These are phyloP conservation scores for Globisporangium spinosum DNA, from an alignment of 352 stramenopile genomes.

Conservation along the genomic window DNA sequence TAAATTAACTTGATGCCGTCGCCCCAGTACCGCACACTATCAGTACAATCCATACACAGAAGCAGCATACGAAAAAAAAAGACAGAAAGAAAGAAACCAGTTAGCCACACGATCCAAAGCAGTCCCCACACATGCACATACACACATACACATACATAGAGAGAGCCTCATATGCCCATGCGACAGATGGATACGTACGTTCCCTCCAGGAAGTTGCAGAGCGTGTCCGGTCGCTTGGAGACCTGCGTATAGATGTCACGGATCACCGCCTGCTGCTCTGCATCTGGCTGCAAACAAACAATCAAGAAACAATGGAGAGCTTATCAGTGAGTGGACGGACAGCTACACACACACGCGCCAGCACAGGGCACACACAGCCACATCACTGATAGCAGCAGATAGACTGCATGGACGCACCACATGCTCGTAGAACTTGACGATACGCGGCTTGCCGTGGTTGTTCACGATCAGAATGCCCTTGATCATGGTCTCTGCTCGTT, in stretches of 20 bases:
- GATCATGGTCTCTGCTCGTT: constrained; percentile 83
- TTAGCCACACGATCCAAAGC: neutral
- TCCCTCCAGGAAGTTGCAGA: constrained; percentile 99
- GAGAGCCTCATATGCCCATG: neutral
- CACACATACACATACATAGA: neutral
- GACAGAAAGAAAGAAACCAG: constrained; percentile 5
- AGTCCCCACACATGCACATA: neutral
- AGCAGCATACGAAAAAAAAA: constrained; percentile 8
- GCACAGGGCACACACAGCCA: neutral
- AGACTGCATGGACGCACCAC: constrained; percentile 72
- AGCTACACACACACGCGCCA: neutral
- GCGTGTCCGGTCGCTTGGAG: constrained; percentile 95
- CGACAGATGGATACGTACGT: constrained; percentile 52
- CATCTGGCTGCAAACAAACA: constrained; percentile 76
- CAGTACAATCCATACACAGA: neutral
- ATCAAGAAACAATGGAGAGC: neutral
- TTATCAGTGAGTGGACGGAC: neutral
- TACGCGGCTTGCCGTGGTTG: constrained; percentile 98
- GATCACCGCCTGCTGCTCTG: constrained; percentile 96
- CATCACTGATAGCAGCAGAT: neutral
- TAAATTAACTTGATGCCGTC: constrained; percentile 99
- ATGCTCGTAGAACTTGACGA: constrained; percentile 99
- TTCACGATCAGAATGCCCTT: constrained; percentile 99
- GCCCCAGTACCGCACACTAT: constrained; percentile 90
- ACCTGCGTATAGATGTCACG: constrained; percentile 98